phyloP scores from a whole-genome alignment of 2,329 filamentous ascomycete species.

The Lasiodiplodia citricola region DNA sequence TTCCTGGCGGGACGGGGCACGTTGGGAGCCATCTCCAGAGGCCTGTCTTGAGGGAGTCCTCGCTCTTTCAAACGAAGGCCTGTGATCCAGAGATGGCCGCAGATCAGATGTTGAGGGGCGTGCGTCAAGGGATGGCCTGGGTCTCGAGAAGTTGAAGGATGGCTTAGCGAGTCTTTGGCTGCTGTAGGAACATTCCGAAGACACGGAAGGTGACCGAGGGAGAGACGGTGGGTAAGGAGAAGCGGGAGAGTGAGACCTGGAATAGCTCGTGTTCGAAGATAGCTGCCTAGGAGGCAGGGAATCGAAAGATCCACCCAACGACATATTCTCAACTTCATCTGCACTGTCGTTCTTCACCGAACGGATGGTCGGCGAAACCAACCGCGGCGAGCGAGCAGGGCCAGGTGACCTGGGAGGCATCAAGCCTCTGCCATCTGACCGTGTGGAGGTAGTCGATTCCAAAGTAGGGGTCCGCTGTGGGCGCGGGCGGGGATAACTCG shows the following conservation, averaged over 20 bases:
- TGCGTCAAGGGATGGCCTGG: slow-evolving; percentile 59
- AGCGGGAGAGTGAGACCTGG: slow-evolving; percentile 64
- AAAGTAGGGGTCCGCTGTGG: slow-evolving; percentile 48
- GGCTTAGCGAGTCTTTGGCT: slow-evolving; percentile 67
- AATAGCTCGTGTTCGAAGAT: slow-evolving; percentile 72
- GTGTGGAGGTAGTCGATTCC: slow-evolving; percentile 38
- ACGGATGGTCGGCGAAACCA: slow-evolving; percentile 50
- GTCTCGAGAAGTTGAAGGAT: slow-evolving; percentile 92
- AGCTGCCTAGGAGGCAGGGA: slow-evolving; percentile 74
- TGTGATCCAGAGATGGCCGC: slow-evolving; percentile 50
- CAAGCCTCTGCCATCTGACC: slow-evolving; percentile 13
- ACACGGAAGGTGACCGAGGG: slow-evolving; percentile 80
- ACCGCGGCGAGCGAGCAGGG: slow-evolving; percentile 40
- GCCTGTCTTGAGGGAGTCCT: slow-evolving; percentile 39
- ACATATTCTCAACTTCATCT: slow-evolving; percentile 72
- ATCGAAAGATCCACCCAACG: slow-evolving; percentile 64
- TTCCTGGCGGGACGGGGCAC: slow-evolving; percentile 44
- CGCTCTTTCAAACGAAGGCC: slow-evolving; percentile 40
- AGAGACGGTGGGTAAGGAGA: slow-evolving; percentile 65
- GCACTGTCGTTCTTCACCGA: slow-evolving; percentile 59
- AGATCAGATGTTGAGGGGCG: slow-evolving; percentile 18
- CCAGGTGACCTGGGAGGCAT: slow-evolving; percentile 49
- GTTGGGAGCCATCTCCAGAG: slow-evolving; percentile 48
- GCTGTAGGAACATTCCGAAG: slow-evolving; percentile 76
- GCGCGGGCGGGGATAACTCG: slow-evolving; percentile 37